Conservation (phyloP, 768 basidiomycete genomes). For the Paxillus rubicundulus region DNA sequence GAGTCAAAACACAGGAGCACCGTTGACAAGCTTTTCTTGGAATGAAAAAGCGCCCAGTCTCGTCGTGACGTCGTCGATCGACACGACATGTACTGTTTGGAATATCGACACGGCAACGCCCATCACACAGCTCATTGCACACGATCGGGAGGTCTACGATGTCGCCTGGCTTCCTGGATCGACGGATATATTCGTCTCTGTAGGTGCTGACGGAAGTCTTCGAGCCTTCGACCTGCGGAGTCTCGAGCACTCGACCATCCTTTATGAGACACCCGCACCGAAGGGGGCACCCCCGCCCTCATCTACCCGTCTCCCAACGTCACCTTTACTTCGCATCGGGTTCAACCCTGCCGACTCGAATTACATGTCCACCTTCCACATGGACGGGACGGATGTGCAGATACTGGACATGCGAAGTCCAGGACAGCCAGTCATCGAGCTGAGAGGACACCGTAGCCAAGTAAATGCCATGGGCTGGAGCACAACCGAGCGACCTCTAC, state of each 20-base stretch:
- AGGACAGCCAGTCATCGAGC: constrained; percentile 90
- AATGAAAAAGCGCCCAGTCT: constrained; percentile 88
- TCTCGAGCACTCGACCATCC: constrained; percentile 96
- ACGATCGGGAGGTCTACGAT: constrained; percentile 95
- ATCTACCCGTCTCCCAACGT: constrained; percentile 67
- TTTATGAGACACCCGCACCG: constrained; percentile 89
- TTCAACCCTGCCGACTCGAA: constrained; percentile 92
- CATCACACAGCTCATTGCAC: constrained; percentile 95
- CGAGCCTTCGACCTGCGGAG: constrained; percentile 96
- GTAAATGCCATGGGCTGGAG: constrained; percentile 94
- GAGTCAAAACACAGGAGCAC: constrained; percentile 77
- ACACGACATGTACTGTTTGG: constrained; percentile 99
- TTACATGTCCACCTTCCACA: constrained; percentile 96
- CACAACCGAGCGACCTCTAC: constrained; percentile 72
- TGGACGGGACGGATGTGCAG: constrained; percentile 86
- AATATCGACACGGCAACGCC: constrained; percentile 93
- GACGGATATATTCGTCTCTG: constrained; percentile 96
- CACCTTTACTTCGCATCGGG: constrained; percentile 80
- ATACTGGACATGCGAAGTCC: constrained; percentile 97
- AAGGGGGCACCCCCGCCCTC: constrained; percentile 64
- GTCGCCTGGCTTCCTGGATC: constrained; percentile 98
- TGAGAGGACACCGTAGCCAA: constrained; percentile 76
- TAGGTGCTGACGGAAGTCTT: constrained; percentile 94
- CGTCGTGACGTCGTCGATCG: constrained; percentile 96
- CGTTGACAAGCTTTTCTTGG: constrained; percentile 97